A percentile compares a stretch with the other conserved stretches of the same genome.
Evolutionary conservation across 176 grass and related monocot species (phyloP).

Genomic region (Bromus sterilis): DNA sequence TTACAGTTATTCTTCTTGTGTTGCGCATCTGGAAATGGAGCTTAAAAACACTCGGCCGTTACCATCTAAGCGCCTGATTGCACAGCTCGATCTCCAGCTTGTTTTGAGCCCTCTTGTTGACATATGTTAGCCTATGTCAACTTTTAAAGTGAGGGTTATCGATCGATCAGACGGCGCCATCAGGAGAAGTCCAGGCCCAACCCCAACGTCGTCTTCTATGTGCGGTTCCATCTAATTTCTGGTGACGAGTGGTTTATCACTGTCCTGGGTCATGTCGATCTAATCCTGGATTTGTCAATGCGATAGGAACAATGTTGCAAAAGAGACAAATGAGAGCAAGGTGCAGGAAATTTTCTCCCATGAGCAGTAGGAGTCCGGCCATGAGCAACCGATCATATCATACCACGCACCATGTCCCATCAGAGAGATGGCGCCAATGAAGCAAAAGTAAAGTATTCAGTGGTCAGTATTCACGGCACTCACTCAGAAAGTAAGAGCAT

Average conservation of each 20-base stretch:
- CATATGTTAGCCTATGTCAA: neutral
- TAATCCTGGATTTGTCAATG: neutral
- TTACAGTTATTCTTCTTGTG: neutral
- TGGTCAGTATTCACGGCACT: neutral
- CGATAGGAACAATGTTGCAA: neutral
- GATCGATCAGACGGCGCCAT: neutral
- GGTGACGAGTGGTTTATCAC: neutral
- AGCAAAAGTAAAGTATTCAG: neutral
- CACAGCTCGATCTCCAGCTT: neutral
- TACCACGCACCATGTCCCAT: neutral
- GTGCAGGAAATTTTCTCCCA: neutral
- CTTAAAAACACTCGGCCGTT: neutral
- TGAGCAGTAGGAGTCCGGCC: no score
- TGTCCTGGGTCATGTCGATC: neutral
- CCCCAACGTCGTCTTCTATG: neutral
- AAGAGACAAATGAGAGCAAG: neutral
- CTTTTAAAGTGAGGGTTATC: neutral
- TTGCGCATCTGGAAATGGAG: neutral
- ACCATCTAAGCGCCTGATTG: neutral
- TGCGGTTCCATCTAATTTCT: neutral
- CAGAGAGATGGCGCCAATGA: neutral
- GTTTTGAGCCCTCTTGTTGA: neutral
- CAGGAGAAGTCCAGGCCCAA: neutral
- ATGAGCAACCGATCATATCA: neutral
- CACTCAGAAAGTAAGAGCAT: slow-evolving; percentile 5